Conservation (phyloP, 2,329 filamentous ascomycete genomes). For the Dothistroma pini region DNA sequence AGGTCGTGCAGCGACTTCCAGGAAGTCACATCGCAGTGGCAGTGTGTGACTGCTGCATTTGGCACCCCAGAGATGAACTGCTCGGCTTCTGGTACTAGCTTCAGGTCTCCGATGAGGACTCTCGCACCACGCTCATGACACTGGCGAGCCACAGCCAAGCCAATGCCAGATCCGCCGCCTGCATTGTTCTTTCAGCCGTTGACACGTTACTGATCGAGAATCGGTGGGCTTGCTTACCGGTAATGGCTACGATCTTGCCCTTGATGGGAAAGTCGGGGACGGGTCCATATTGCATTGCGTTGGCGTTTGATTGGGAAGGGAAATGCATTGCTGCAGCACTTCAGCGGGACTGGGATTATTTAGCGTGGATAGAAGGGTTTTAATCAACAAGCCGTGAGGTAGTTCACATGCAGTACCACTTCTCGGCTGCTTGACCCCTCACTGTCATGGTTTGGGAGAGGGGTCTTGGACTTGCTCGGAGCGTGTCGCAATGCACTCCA, state of each 20-base stretch:
- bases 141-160: slow-evolving; percentile 18
- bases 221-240: slow-evolving; percentile 4
- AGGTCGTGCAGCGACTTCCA: slow-evolving; percentile 22
- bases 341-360: neutral
- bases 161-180: slow-evolving; percentile 20
- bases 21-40: slow-evolving; percentile 22
- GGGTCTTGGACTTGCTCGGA: neutral
- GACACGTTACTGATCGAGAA: neutral
- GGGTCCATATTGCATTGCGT: slow-evolving; percentile 22
- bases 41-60: slow-evolving; percentile 8
- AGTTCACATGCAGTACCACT: neutral
- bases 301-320: neutral
- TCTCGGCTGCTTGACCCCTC: neutral
- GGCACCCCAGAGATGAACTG: slow-evolving; percentile 9
- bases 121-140: slow-evolving; percentile 20
- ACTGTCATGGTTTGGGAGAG: neutral
- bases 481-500: neutral
- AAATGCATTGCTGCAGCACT: neutral
- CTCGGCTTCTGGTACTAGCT: slow-evolving; percentile 20
- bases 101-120: slow-evolving; percentile 23
- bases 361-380: neutral
- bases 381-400: neutral
- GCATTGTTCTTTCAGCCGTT: neutral
- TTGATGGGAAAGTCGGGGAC: slow-evolving; percentile 22
- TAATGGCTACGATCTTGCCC: slow-evolving; percentile 21